Conservation (phyloP, 306 rosid species). For the Castanospermum australe region DNA sequence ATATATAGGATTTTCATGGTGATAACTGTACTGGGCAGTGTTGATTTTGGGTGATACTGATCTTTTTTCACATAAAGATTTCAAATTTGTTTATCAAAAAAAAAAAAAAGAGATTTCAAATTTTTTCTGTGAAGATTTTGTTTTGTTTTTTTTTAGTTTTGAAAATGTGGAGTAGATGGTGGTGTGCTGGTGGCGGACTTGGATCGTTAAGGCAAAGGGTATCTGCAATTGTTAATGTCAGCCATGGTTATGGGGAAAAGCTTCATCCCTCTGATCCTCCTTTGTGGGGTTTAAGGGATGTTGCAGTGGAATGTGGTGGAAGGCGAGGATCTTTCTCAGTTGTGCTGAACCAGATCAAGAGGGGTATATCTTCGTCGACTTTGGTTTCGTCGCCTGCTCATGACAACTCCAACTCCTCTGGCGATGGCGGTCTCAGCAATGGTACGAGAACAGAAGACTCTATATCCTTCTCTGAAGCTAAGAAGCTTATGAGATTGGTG, state of each 20-base stretch:
- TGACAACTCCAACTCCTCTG: background rate
- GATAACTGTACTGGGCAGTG: background rate
- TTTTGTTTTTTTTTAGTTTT: background rate
- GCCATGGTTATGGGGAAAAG: slow-evolving; percentile 23
- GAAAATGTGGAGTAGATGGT: slow-evolving; percentile 48
- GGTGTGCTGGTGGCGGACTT: slow-evolving; percentile 15
- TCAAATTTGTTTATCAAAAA: slow-evolving; percentile 17
- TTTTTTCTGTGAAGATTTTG: background rate
- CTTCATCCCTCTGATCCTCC: slow-evolving; percentile 21
- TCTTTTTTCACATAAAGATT: background rate
- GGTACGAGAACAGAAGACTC: slow-evolving; percentile 33
- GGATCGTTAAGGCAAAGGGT: slow-evolving; percentile 31
- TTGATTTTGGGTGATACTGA: background rate
- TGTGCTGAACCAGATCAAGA: slow-evolving; percentile 33
- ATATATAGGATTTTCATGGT: background rate
- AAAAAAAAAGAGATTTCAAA: too few relatives aligned
- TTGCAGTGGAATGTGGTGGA: slow-evolving; percentile 23
- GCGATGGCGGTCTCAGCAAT: background rate
- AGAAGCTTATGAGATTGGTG: slow-evolving; percentile 90
- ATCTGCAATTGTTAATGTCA: slow-evolving; percentile 22
- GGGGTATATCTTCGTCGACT: slow-evolving; percentile 30
- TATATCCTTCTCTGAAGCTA: slow-evolving; percentile 66
- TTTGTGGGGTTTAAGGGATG: slow-evolving; percentile 29
- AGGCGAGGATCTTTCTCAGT: slow-evolving; percentile 16
- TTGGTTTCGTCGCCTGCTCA: background rate